These are phyloP conservation scores for Triadica sebifera DNA, from an alignment of 345 rosid species.

Conservation along the genomic window DNA sequence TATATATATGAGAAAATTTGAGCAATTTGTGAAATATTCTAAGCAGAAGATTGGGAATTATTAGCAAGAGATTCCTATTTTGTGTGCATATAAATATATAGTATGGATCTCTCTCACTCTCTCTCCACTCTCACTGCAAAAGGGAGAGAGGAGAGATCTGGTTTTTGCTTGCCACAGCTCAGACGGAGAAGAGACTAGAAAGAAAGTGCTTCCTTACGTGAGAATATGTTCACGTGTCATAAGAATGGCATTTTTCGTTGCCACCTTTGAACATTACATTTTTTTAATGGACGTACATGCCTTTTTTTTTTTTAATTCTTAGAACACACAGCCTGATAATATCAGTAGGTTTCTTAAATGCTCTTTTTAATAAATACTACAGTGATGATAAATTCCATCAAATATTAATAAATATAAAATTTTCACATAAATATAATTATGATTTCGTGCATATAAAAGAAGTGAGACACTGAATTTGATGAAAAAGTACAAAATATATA, in stretches of 20 bases:
- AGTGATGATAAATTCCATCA: too few species aligned
- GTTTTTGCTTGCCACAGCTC: background rate
- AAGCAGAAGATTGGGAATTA: too few species aligned
- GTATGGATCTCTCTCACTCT: too few species aligned
- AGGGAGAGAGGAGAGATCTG: conserved; percentile 3
- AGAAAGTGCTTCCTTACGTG: background rate
- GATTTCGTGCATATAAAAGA: background rate
- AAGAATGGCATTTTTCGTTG: background rate
- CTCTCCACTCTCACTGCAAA: background rate
- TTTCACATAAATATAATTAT: background rate
- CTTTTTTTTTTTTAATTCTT: background rate
- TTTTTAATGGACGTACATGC: conserved; percentile 6
- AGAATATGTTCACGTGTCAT: conserved; percentile 36
- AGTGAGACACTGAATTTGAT: background rate
- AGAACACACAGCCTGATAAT: too few species aligned
- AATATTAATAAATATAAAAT: too few species aligned
- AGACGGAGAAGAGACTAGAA: background rate
- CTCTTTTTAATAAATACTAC: too few species aligned
- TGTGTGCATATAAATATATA: too few species aligned
- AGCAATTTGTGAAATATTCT: too few species aligned
- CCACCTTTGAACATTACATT: background rate
- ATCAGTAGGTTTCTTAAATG: too few species aligned
- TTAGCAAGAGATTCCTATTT: too few species aligned
- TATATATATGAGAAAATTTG: too few species aligned
- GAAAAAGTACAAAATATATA: background rate